These are phyloP conservation scores for Ramalina peruviana DNA, from an alignment of 495 filamentous ascomycete genomes.

Conservation along the genomic window DNA sequence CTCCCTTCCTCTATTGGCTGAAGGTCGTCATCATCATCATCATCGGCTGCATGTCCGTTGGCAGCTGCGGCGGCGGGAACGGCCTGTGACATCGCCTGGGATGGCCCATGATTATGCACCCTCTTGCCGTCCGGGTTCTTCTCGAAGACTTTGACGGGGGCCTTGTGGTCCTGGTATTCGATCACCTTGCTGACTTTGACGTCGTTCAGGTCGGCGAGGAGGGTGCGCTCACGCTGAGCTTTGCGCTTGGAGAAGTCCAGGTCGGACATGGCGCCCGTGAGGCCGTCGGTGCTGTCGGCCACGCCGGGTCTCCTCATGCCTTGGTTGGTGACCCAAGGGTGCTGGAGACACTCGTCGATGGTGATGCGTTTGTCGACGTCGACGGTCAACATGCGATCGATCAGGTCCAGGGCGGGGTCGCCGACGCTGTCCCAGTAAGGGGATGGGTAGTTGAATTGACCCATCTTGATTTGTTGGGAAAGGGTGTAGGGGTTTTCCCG, in stretches of 20 bases:
- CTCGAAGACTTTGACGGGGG: slow-evolving; percentile 60
- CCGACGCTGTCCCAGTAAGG: slow-evolving; percentile 95
- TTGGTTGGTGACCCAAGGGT: slow-evolving; percentile 66
- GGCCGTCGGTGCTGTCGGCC: slow-evolving; percentile 82
- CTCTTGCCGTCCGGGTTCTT: slow-evolving; percentile 51
- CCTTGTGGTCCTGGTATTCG: slow-evolving; percentile 33
- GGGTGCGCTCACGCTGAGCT: slow-evolving; percentile 63
- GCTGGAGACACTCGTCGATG: slow-evolving; percentile 77
- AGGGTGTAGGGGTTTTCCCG: slow-evolving; percentile 69
- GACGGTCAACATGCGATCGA: slow-evolving; percentile 88
- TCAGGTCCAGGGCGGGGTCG: slow-evolving; percentile 82
- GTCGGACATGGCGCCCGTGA: slow-evolving; percentile 66
- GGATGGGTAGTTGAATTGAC: slow-evolving; percentile 84
- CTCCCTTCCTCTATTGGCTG: slow-evolving; percentile 15
- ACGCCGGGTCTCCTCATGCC: slow-evolving; percentile 30
- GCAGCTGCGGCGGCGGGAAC: background rate
- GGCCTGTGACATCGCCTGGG: slow-evolving; percentile 10
- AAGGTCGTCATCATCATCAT: slow-evolving; percentile 10
- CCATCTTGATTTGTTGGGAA: slow-evolving; percentile 80
- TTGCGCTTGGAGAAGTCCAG: slow-evolving; percentile 80
- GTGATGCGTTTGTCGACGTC: slow-evolving; percentile 71
- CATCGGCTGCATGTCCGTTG: slow-evolving; percentile 7
- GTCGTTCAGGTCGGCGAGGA: slow-evolving; percentile 71
- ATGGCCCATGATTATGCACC: slow-evolving; percentile 23
- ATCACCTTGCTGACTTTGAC: slow-evolving; percentile 53